Percentiles rank a stretch among this genome's conserved stretches.
phyloP scores from a whole-genome alignment of 768 basidiomycete species.

The Dendrothele bispora region DNA sequence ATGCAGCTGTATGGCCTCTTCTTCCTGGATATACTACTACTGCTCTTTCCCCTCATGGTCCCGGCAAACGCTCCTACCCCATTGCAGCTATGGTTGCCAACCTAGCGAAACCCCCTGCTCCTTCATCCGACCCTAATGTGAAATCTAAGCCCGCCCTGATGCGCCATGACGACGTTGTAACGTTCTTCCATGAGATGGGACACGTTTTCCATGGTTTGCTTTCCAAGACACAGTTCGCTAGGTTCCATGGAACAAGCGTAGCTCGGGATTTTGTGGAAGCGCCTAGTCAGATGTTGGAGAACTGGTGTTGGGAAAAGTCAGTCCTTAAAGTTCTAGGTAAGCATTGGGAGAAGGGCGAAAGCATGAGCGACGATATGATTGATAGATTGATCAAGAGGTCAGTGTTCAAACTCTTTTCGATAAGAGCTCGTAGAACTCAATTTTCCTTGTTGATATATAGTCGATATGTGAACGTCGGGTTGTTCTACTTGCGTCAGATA shows the following conservation, averaged over 20 bases:
- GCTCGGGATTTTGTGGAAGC: slow-evolving; percentile 87
- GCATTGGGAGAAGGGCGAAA: slow-evolving; percentile 67
- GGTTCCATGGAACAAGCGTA: slow-evolving; percentile 84
- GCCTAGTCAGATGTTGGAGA: slow-evolving; percentile 90
- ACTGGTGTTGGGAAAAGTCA: slow-evolving; percentile 52
- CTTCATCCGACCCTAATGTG: too few species aligned
- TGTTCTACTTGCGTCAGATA: slow-evolving; percentile 80
- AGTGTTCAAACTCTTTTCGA: slow-evolving; percentile 1
- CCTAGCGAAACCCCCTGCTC: slow-evolving; percentile 80
- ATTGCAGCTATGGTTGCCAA: slow-evolving; percentile 88
- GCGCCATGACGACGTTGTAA: slow-evolving; percentile 86
- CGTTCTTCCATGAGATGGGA: slow-evolving; percentile 92
- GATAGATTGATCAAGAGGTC: slow-evolving; percentile 79
- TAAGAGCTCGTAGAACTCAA: too few species aligned
- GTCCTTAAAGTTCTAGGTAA: slow-evolving; percentile 67
- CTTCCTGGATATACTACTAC: slow-evolving; percentile 61
- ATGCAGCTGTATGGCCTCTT: slow-evolving; percentile 85
- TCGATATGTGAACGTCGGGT: slow-evolving; percentile 79
- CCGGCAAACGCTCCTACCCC: slow-evolving; percentile 71
- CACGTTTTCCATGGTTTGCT: slow-evolving; percentile 72
- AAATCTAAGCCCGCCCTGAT: slow-evolving; percentile 84
- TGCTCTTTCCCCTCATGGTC: too few species aligned
- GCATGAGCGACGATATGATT: slow-evolving; percentile 76
- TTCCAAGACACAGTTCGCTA: slow-evolving; percentile 64
- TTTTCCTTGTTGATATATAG: slow-evolving; percentile 25